These are phyloP conservation scores for Aciculosporium take DNA, from an alignment of 2,329 filamentous ascomycete species.

Conservation along the genomic window DNA sequence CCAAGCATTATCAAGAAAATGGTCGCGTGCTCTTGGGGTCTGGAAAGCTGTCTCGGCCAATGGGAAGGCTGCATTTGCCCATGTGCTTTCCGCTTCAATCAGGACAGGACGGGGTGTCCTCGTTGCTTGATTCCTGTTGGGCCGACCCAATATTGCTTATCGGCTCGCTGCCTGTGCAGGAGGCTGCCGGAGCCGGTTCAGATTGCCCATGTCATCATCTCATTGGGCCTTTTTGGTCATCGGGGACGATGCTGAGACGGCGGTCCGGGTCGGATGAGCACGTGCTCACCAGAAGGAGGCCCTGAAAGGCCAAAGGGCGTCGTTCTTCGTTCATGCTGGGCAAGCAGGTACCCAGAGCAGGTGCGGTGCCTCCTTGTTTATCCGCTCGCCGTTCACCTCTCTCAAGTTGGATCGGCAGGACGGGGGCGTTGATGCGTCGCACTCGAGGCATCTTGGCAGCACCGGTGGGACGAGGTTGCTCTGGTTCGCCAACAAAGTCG, in stretches of 20 bases:
- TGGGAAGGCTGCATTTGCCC: conserved; percentile 18
- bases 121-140: background rate
- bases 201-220: background rate
- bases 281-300: conserved; percentile 5
- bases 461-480: background rate
- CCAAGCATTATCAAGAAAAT: conserved; percentile 30
- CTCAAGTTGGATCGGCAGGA: no score
- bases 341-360: no score
- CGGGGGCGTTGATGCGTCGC: no score
- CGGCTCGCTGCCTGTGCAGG: background rate
- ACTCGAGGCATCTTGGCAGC: background rate
- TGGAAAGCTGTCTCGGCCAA: conserved; percentile 14
- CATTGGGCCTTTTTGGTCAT: background rate
- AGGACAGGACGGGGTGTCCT: background rate
- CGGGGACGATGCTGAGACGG: background rate
- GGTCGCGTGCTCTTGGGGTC: conserved; percentile 25
- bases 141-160: background rate
- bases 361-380: no score
- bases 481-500: background rate
- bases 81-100: conserved; percentile 15
- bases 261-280: no score
- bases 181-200: conserved; percentile 2
- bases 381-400: no score
- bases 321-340: no score
- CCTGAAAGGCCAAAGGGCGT: background rate